Evolutionary conservation across 1,284 basidiomycete genomes (phyloP), one percentile per base, ranked within the genome.

Genomic region (Irpex lacteus): DNA sequence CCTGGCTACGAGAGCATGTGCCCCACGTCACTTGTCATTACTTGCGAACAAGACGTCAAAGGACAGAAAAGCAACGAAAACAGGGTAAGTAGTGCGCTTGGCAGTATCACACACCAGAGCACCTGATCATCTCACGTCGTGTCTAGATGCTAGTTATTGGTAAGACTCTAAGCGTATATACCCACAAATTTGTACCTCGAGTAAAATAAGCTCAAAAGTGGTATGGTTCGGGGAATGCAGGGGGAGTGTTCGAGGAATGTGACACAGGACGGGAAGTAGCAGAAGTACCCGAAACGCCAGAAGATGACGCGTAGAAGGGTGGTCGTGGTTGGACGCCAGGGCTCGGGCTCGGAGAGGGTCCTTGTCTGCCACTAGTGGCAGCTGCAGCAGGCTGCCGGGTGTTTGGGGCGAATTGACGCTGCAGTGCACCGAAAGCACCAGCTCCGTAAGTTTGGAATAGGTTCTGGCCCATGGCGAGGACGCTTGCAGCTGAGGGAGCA

Each of bases 1-100:
- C 83, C 1, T 91, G 88, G 87, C 78, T 91, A 58, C 81, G 85
- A 62, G 73, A 77, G 37, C 80, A 80, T 38, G 81, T 91, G 0
- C 71, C 74, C 3, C 68, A 55, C 13, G 80, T 92, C 53, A 88
- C 84, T 66, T 91, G 87, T 70, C 70, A 85, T 18, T 90, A 86
- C 67, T 74, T 3, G 13, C 54, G 54, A 6, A 56, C 9, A 18
- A 32, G 54, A 9, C 54, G 54, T 11, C 26, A 36, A 36, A 56
- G 21, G 34, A 32, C 9, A 36, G 26, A 13, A 32, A 18, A 21
- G 54, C 18, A 36, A 34, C 21, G 54, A 34, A 34, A 8, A 52
- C 19, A 18, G 19, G 50, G 50, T 52, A 21, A 52, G 50, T 4
- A 52, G 8, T 21, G 15, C 8, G 40, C 40, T 44, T 44, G 40